A percentile compares a stretch with the other conserved stretches of the same genome.
Conservation (phyloP, 495 filamentous ascomycete species). For the Penicillium canescens region DNA sequence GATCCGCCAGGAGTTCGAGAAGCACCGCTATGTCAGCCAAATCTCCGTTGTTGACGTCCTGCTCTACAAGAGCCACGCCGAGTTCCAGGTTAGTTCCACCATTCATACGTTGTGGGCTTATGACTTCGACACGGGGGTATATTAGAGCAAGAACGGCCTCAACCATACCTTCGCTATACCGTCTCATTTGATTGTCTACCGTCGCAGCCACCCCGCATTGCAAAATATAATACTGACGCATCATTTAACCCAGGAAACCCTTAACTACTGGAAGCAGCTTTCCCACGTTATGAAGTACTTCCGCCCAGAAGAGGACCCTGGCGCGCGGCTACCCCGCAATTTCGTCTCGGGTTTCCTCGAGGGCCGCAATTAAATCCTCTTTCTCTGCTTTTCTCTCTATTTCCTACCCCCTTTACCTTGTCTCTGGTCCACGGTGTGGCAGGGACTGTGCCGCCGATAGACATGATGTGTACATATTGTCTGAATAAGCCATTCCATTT, state of each 20-base stretch:
- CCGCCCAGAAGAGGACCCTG: conserved; percentile 81
- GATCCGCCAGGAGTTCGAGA: conserved; percentile 96
- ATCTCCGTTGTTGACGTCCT: conserved; percentile 84
- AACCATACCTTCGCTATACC: not conserved
- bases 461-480: conserved; percentile 48
- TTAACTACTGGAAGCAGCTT: conserved; percentile 99
- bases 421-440: conserved; percentile 26
- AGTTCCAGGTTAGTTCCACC: conserved; percentile 72
- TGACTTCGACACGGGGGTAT: not conserved
- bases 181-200: not conserved
- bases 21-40: conserved; percentile 90
- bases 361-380: conserved; percentile 47
- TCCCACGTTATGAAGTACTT: conserved; percentile 98
- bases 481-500: conserved; percentile 34
- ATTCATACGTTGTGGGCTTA: not conserved
- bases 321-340: conserved; percentile 73
- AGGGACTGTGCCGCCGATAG: conserved; percentile 27
- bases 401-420: conserved; percentile 22
- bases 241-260: conserved; percentile 68
- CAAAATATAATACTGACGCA: conserved; percentile 1
- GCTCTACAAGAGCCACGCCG: conserved; percentile 80
- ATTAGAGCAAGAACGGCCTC: no score
- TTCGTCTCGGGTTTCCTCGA: conserved; percentile 95
- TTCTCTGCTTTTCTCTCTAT: conserved; percentile 16
- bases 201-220: not conserved